Conservation (phyloP, 139 green algal genomes). For the Chara braunii region DNA sequence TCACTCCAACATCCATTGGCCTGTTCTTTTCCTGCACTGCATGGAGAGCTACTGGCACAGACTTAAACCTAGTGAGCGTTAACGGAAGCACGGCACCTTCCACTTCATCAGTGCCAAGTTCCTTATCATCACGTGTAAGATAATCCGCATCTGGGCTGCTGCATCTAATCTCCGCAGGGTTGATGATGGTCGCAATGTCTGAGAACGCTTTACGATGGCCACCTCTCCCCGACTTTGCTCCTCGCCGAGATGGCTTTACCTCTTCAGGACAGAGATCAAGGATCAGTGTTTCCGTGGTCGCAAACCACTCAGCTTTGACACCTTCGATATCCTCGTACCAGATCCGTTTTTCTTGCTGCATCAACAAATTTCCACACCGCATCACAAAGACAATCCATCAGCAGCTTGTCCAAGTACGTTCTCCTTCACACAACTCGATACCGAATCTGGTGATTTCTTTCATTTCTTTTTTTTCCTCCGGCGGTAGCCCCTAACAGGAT, state of each 20-base stretch:
- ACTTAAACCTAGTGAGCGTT: constrained; percentile 16
- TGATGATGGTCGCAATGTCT: not conserved
- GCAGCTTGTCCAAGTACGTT: too few relatives aligned
- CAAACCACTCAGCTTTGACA: constrained; percentile 24
- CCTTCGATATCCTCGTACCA: constrained; percentile 17
- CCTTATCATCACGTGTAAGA: not conserved
- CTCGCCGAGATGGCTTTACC: not conserved
- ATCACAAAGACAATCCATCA: too few relatives aligned
- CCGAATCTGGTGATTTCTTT: not conserved
- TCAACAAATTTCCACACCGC: too few relatives aligned
- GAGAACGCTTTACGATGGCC: not conserved
- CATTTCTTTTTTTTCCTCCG: too few relatives aligned
- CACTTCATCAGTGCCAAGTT: not conserved
- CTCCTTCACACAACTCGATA: too few relatives aligned
- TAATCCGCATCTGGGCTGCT: not conserved
- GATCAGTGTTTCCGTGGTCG: constrained; percentile 12
- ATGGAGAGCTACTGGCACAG: constrained; percentile 10
- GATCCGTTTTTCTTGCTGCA: too few relatives aligned
- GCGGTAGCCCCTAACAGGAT: too few relatives aligned
- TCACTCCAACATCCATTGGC: constrained; percentile 26
- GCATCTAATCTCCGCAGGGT: not conserved
- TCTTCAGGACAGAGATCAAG: not conserved
- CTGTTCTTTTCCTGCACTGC: not conserved
- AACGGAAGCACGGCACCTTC: constrained; percentile 19
- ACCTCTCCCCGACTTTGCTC: not conserved